Evolutionary conservation across 352 stramenopile species (phyloP), one percentile per base, ranked within the genome.

Genomic region (Globisporangium paroecandrum): DNA sequence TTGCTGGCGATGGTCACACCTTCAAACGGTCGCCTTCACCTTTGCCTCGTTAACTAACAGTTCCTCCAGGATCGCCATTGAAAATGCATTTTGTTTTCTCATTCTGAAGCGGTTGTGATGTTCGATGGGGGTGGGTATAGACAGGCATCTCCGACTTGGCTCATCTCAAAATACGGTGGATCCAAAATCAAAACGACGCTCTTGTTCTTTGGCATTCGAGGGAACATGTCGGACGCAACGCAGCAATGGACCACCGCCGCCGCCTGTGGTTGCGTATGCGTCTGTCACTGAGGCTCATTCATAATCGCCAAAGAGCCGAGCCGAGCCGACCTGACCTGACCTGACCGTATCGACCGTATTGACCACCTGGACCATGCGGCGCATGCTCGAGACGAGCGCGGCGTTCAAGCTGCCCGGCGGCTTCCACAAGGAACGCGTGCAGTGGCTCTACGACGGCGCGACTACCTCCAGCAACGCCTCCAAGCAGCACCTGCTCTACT

Each of bases 381-480:
- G 80, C 54, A 72, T 79, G 34, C 72, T 91, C 7, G 82, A 91
- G 68, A 74, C 76, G 20, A 74, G 15, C 64, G 46, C 43, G 20
- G 29, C 56, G 29, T 59, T 91, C 34, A 68, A 72, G 54, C 75
- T 94, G 62, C 82, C 86, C 22, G 69, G 51, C 7, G 86, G 86
- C n/a, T 71, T 94, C 38, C 84, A 92, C 29, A 66, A 43, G 20
- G 82, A 94, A 68, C 82, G 86, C 47, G 71, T 94, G 13, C 79
- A 90, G 72, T 94, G 86, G 86, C 72, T 92, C 36, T 90, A 88
- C 64, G 81, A 92, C 62, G 85, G 85, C 34, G 29, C 69, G 29
- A 4, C 10, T 18, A 20, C 57, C 25, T 24, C 32, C 43, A 38
- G 25, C 41, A 25, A 47, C 64, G 18, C 63, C 36, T 27, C 22